Percentiles rank a stretch among this genome's conserved stretches.
phyloP scores from a whole-genome alignment of 2,329 filamentous ascomycete species.

The Graphiopsis chlorocephala region DNA sequence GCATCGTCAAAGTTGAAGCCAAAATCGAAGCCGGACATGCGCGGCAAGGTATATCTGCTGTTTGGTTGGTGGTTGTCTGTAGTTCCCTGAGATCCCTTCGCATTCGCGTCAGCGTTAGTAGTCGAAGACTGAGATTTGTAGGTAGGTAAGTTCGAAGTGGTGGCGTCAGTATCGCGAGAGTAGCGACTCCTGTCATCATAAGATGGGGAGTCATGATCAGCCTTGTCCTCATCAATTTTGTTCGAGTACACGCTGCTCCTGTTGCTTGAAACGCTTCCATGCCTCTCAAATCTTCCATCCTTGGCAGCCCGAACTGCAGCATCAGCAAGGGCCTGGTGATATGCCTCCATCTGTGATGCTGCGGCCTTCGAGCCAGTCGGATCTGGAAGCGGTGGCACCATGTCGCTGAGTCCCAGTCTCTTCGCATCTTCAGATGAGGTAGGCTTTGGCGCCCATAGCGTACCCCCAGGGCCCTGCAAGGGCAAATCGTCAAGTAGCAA shows the following conservation, averaged over 20 bases:
- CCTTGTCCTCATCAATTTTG: slow-evolving; percentile 17
- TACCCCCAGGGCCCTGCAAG: slow-evolving; percentile 25
- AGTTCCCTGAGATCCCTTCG: neutral
- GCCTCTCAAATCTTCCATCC: slow-evolving; percentile 70
- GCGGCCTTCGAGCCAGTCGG: slow-evolving; percentile 39
- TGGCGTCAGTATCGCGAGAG: slow-evolving; percentile 16
- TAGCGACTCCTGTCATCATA: slow-evolving; percentile 19
- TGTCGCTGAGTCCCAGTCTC: slow-evolving; percentile 28
- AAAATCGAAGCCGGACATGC: slow-evolving; percentile 37
- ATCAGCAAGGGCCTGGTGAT: slow-evolving; percentile 80
- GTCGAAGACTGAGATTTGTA: neutral
- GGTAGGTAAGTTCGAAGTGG: neutral
- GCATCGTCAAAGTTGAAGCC: slow-evolving; percentile 35
- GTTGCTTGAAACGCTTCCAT: slow-evolving; percentile 44
- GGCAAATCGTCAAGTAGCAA: slow-evolving; percentile 33
- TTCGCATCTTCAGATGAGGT: slow-evolving; percentile 35
- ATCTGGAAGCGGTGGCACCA: slow-evolving; percentile 54
- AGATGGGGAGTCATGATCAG: neutral
- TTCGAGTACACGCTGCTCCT: slow-evolving; percentile 25
- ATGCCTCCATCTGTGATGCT: slow-evolving; percentile 62
- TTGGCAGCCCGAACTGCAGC: slow-evolving; percentile 75
- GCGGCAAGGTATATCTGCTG: slow-evolving; percentile 26
- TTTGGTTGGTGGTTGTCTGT: slow-evolving; percentile 7
- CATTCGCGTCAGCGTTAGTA: neutral
- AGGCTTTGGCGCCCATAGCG: slow-evolving; percentile 32